Percentiles rank a stretch among this genome's conserved stretches.
These are phyloP conservation scores for Apiospora marii DNA, from an alignment of 2,329 filamentous ascomycete species.

Conservation along the genomic window DNA sequence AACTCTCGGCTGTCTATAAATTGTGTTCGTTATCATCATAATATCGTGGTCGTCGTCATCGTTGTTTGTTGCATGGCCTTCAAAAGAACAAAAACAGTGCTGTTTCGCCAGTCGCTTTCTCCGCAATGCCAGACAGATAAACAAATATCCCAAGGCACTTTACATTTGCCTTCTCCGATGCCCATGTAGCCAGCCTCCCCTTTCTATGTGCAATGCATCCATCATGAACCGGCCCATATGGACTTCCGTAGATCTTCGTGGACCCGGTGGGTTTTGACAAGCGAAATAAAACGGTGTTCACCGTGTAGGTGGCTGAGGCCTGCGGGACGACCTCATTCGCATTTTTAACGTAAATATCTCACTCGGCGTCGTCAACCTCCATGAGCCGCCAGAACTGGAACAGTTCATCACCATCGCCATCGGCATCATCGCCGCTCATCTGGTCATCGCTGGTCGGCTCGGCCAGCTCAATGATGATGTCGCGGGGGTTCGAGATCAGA, in stretches of 20 bases:
- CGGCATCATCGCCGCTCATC: conserved; percentile 41
- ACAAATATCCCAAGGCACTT: background rate
- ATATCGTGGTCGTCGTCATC: conserved; percentile 29
- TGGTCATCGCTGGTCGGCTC: conserved; percentile 44
- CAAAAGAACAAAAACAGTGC: conserved; percentile 26
- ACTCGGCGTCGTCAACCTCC: conserved; percentile 42
- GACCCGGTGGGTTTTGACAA: background rate
- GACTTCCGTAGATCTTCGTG: background rate
- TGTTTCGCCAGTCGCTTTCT: background rate
- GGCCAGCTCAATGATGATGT: conserved; percentile 44
- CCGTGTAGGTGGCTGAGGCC: background rate
- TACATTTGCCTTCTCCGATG: background rate
- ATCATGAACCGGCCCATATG: conserved; percentile 1
- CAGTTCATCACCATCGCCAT: conserved; percentile 40
- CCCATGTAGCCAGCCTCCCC: background rate
- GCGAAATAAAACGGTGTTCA: background rate
- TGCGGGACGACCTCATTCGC: background rate
- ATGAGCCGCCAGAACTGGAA: conserved; percentile 45
- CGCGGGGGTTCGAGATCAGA: conserved; percentile 39
- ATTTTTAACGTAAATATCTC: conserved; percentile 22
- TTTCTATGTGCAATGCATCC: conserved; percentile 7
- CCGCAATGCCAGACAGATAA: background rate
- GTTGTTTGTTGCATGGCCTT: conserved; percentile 27
- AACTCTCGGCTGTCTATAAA: conserved; percentile 11
- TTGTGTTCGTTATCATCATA: conserved; percentile 30